Base-by-base conservation (phyloP, 2,329 filamentous ascomycete genomes). In the Arthrobotrys sphaeroides region DNA sequence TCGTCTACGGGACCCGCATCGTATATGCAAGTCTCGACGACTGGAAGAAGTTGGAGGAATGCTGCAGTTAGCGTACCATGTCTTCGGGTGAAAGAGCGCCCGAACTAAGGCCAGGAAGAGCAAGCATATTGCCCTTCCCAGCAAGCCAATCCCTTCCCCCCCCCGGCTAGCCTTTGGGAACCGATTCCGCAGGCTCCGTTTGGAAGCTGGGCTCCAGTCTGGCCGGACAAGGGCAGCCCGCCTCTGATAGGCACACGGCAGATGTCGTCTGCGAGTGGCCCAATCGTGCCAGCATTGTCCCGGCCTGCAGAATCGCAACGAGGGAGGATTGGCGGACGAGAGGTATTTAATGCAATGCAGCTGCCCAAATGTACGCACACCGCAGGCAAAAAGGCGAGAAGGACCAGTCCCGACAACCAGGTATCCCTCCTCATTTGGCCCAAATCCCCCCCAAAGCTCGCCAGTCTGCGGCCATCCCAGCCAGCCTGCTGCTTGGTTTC, bases 271-370 rank as follows among this genome's bases (percentile, higher is more conserved):
- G 38, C 38, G 40, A 45, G 57, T 62, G 36, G 40, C 26, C 57
- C 57, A 45, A 43, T 45, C 20, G 57, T 47, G 43, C 57, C 57
- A 45, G 40, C 38, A 43, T 43, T 62, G 40, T 18, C 40, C 38
- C 22, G 16, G 57, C 47, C 36, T 45, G 60, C 60, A 38, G 42
- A 31, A 49, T 38, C 16, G 18, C 10, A 38, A 31, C 51, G 51
- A 55, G 51, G 49, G 18, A 38, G 51, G 28, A 38, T 55, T 24
- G 31, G 13, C 33, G 60, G 18, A 12, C 31, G 26, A 45, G 69
- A 73, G 61, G 43, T 73, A 73, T 67, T 73, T 73, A 73, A 73
- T 73, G 69, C 61, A 73, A 73, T 73, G 69, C 69, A 73, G 69
- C 69, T 67, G 69, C 69, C 59, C 68, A 64, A 28, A 57, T 59